A percentile compares a stretch with the other conserved stretches of the same genome.
Conservation (phyloP, 1,284 basidiomycete species). For the Volvariella surrecta region DNA sequence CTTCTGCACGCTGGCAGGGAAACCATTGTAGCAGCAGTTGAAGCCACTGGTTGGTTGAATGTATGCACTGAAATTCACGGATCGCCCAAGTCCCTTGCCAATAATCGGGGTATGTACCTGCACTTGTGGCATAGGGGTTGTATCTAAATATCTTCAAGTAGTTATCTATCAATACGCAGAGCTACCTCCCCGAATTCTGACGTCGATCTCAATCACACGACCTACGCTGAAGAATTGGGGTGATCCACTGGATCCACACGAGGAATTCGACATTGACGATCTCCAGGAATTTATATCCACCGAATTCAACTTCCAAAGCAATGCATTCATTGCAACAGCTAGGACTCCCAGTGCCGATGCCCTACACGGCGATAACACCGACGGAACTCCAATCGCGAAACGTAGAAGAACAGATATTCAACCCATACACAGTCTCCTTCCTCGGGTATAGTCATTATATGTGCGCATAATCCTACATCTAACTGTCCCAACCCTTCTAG, state of each 20-base stretch:
- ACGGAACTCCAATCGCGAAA: conserved; percentile 14
- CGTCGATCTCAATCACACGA: too few relatives aligned
- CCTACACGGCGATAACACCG: conserved; percentile 5
- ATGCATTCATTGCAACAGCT: conserved; percentile 3
- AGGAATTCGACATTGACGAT: conserved; percentile 23
- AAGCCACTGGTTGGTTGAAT: too few relatives aligned
- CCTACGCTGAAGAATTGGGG: conserved; percentile 28
- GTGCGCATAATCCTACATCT: conserved; percentile 4
- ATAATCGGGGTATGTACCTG: neutral
- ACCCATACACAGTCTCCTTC: conserved; percentile 24
- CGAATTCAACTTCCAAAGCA: conserved; percentile 13
- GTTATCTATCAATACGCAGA: too few relatives aligned
- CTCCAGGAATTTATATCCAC: conserved; percentile 34
- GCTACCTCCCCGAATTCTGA: too few relatives aligned
- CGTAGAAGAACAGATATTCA: conserved; percentile 19
- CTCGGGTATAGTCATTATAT: conserved; percentile 21
- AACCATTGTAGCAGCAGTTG: too few relatives aligned
- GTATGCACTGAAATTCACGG: too few relatives aligned
- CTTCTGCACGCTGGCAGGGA: too few relatives aligned
- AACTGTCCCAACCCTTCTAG: conserved; percentile 13
- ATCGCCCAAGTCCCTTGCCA: too few relatives aligned
- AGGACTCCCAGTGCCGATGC: neutral
- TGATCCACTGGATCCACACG: conserved; percentile 17
- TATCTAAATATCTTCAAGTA: neutral
- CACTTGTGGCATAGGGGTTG: neutral